These are phyloP conservation scores for Fusarium sp. DNA, from an alignment of 2,329 filamentous ascomycete species.

Conservation along the genomic window DNA sequence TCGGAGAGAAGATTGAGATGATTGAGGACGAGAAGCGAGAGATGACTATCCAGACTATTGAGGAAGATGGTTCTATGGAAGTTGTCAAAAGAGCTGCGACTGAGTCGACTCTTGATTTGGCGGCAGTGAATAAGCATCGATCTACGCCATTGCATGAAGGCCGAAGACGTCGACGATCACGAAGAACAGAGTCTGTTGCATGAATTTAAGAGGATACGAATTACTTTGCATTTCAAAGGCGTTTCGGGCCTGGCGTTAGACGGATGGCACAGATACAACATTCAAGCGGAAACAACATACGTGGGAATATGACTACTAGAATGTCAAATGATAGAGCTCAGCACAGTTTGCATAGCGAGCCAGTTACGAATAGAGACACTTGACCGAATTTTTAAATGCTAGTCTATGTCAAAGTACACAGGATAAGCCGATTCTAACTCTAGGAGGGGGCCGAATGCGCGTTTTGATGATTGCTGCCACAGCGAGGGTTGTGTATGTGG, in stretches of 20 bases:
- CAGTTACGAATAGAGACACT: not conserved
- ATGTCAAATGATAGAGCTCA: not conserved
- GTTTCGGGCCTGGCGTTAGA: not conserved
- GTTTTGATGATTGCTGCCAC: too few relatives aligned
- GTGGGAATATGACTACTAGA: conserved; percentile 7
- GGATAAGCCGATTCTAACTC: too few relatives aligned
- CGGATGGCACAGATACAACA: not conserved
- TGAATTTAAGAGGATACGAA: not conserved
- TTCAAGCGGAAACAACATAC: not conserved
- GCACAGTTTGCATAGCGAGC: not conserved
- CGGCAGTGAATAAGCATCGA: conserved; percentile 8
- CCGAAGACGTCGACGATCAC: conserved; percentile 6
- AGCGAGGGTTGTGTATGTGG: too few relatives aligned
- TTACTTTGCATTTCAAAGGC: not conserved
- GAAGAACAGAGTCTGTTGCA: not conserved
- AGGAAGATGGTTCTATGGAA: conserved; percentile 1
- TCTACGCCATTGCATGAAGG: conserved; percentile 22
- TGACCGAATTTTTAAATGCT: too few relatives aligned
- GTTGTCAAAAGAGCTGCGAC: conserved; percentile 11
- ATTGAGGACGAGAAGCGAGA: conserved; percentile 19
- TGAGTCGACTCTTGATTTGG: conserved; percentile 6
- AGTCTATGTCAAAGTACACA: too few relatives aligned
- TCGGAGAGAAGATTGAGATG: conserved; percentile 12
- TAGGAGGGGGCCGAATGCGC: too few relatives aligned
- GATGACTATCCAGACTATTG: not conserved